Evolutionary conservation across 2,329 filamentous ascomycete species (phyloP).

Genomic region (Fusarium heterosporum): DNA sequence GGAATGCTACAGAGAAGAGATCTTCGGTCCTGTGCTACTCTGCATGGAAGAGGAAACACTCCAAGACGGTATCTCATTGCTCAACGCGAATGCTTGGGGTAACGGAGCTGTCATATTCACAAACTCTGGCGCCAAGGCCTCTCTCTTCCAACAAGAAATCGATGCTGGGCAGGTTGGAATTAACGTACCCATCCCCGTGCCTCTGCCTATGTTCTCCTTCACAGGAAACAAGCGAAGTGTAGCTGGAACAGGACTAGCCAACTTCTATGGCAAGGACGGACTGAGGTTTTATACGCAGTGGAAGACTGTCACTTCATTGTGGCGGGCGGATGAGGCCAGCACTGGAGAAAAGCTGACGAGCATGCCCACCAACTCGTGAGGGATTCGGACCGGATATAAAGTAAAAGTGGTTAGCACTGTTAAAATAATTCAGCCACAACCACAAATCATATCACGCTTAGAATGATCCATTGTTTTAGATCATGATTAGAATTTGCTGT

Average conservation of each 20-base stretch:
- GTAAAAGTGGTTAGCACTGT: neutral
- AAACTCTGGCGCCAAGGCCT: constrained; percentile 75
- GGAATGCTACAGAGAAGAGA: constrained; percentile 83
- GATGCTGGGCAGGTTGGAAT: constrained; percentile 84
- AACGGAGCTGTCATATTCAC: constrained; percentile 86
- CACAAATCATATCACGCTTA: neutral
- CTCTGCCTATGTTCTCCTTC: constrained; percentile 74
- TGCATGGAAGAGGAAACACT: constrained; percentile 79
- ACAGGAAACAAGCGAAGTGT: constrained; percentile 84
- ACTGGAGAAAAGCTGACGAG: constrained; percentile 31
- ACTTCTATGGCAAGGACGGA: constrained; percentile 91
- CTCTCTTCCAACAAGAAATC: constrained; percentile 79
- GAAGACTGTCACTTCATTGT: constrained; percentile 92
- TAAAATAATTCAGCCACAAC: neutral
- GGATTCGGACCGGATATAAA: neutral
- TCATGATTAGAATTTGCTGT: too few species aligned
- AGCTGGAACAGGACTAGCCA: constrained; percentile 86
- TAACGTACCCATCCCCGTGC: constrained; percentile 79
- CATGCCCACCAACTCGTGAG: constrained; percentile 21
- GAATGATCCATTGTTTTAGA: neutral
- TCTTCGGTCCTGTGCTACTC: constrained; percentile 83
- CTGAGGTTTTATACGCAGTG: constrained; percentile 90
- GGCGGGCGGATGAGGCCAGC: constrained; percentile 57
- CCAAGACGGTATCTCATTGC: constrained; percentile 79
- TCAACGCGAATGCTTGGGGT: constrained; percentile 84